A percentile compares a stretch with the other conserved stretches of the same genome.
Conservation (phyloP, 2,329 filamentous ascomycete genomes). For the Thelonectria rubi region DNA sequence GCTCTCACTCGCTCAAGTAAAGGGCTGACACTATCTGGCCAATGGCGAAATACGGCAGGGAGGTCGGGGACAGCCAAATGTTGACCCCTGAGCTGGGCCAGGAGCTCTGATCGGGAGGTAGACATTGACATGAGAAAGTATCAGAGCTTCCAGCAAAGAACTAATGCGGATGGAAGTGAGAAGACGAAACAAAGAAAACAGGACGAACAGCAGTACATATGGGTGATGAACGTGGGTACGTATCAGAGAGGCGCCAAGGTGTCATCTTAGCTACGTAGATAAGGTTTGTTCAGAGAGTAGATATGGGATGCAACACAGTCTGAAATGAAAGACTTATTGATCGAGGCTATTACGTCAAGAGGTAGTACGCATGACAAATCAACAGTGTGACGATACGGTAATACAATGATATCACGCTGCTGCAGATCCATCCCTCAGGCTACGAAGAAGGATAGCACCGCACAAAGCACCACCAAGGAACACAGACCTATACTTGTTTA, state of each 20-base stretch:
- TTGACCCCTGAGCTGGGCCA: neutral
- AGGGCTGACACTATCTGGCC: neutral
- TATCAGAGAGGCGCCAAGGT: neutral
- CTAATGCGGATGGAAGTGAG: too few relatives aligned
- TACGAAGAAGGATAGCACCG: neutral
- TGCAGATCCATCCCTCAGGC: neutral
- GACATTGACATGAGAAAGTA: neutral
- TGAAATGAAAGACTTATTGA: neutral
- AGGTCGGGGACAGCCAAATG: neutral
- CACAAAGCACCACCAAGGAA: neutral
- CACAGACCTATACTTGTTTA: neutral
- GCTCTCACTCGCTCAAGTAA: neutral
- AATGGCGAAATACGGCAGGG: neutral
- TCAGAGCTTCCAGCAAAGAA: too few relatives aligned
- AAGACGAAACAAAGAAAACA: neutral
- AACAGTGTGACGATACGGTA: neutral
- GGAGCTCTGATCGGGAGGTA: neutral
- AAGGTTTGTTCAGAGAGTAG: neutral
- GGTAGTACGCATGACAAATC: too few relatives aligned
- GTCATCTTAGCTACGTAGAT: neutral
- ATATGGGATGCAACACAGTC: neutral
- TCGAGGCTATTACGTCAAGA: neutral
- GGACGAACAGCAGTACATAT: neutral
- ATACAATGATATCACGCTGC: neutral
- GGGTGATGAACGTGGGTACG: neutral